phyloP scores from a whole-genome alignment of 2,329 filamentous ascomycete species.

The Teratosphaeria zuluensis region DNA sequence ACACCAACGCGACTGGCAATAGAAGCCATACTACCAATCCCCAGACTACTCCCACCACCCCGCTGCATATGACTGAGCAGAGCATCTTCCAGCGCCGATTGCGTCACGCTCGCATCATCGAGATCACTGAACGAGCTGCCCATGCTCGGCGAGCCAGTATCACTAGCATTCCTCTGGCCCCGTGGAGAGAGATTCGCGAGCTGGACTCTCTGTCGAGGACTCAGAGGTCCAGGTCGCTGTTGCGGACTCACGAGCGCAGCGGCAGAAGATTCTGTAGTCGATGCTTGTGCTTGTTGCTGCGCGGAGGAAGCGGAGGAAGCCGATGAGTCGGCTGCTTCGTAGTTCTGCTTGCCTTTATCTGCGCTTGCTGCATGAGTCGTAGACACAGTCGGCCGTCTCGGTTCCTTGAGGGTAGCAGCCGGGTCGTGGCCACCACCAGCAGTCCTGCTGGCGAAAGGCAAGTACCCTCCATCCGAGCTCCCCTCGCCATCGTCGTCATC shows the following conservation, averaged over 20 bases:
- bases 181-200: constrained; percentile 42
- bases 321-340: constrained; percentile 2
- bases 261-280: constrained; percentile 10
- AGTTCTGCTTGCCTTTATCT: constrained; percentile 3
- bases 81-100: constrained; percentile 70
- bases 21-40: constrained; percentile 24
- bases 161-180: constrained; percentile 42
- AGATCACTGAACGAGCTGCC: constrained; percentile 81
- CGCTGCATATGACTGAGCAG: constrained; percentile 59
- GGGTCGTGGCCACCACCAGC: constrained; percentile 11
- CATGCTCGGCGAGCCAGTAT: constrained; percentile 69
- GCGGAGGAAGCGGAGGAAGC: constrained; percentile 39
- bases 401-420: constrained; percentile 11
- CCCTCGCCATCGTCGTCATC: constrained; percentile 47
- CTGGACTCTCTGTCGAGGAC: constrained; percentile 50
- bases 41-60: constrained; percentile 10
- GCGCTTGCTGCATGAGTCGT: constrained; percentile 3
- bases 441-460: constrained; percentile 33
- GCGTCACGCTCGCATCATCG: constrained; percentile 72
- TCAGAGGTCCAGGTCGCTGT: constrained; percentile 19
- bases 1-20: constrained; percentile 39
- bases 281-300: constrained; percentile 1
- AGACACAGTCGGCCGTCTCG: constrained; percentile 1
- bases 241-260: constrained; percentile 6
- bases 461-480: constrained; percentile 28